Conservation (phyloP, 164 flowering plant species). For the Magnolia sinica region DNA sequence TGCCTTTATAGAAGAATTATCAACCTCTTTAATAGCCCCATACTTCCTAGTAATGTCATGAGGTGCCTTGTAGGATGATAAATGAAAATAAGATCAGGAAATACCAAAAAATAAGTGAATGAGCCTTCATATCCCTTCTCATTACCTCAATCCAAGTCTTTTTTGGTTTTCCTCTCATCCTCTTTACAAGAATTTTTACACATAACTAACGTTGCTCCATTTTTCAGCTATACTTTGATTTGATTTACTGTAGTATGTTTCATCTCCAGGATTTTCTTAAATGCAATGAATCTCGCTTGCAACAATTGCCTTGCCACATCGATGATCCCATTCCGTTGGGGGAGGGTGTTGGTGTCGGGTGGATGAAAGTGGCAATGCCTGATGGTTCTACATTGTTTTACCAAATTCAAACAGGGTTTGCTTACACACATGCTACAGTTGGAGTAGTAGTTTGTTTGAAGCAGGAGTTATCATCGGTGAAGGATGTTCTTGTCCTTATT, state of each 20-base stretch:
- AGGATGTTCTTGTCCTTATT: constrained; percentile 77
- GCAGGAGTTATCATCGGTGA: constrained; percentile 68
- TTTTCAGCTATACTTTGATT: not conserved
- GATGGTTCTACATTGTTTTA: constrained; percentile 77
- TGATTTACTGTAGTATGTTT: not conserved
- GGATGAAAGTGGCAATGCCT: constrained; percentile 76
- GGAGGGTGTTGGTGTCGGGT: constrained; percentile 97
- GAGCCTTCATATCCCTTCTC: no score
- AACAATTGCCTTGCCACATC: constrained; percentile 64
- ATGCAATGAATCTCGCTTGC: constrained; percentile 55
- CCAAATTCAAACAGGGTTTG: constrained; percentile 69
- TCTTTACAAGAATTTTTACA: no score
- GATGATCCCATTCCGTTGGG: constrained; percentile 85
- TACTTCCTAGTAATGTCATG: no score
- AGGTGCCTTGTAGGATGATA: no score
- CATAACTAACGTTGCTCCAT: no score
- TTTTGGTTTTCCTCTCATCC: no score
- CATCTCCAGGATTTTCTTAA: constrained; percentile 73
- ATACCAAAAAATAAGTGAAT: no score
- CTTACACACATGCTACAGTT: constrained; percentile 80
- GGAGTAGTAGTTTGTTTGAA: constrained; percentile 87
- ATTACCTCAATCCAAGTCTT: no score
- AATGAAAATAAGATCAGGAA: no score
- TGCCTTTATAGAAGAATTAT: no score
- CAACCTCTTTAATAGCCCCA: no score